A percentile compares a stretch with the other conserved stretches of the same genome.
phyloP scores from a whole-genome alignment of 2,329 filamentous ascomycete genomes.

The Sphaerulina vaccinii region DNA sequence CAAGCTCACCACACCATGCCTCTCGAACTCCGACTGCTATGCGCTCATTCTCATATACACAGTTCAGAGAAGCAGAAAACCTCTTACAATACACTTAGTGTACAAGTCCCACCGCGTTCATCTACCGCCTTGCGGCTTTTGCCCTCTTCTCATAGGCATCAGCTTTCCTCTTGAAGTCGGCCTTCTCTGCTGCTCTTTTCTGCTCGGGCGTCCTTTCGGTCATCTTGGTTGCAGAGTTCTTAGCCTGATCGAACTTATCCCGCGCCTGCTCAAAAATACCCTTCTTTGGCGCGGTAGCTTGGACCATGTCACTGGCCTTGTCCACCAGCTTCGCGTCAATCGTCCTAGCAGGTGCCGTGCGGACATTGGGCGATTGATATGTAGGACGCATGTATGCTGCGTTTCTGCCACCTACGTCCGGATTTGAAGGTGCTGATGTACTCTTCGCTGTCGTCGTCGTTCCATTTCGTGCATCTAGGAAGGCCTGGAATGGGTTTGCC shows the following conservation, averaged over 20 bases:
- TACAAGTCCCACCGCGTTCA: too few species aligned
- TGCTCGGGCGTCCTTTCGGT: constrained; percentile 8
- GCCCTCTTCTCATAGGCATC: constrained; percentile 30
- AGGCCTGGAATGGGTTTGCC: background rate
- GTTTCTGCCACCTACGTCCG: constrained; percentile 17
- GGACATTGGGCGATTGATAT: constrained; percentile 24
- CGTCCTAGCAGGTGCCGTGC: constrained; percentile 9
- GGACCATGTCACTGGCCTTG: constrained; percentile 21
- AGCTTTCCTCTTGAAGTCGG: constrained; percentile 29
- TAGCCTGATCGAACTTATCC: constrained; percentile 2
- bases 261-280: constrained; percentile 15
- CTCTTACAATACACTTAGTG: too few species aligned
- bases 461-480: constrained; percentile 5
- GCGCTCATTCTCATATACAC: too few species aligned
- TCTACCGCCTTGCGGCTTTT: background rate
- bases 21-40: too few species aligned
- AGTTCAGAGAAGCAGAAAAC: too few species aligned
- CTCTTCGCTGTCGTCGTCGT: background rate
- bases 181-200: constrained; percentile 15
- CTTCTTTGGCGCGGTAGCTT: constrained; percentile 11
- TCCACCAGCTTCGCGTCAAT: constrained; percentile 23
- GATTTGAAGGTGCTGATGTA: background rate
- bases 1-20: too few species aligned
- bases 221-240: background rate
- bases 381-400: constrained; percentile 22